Evolutionary conservation across 345 rosid species (phyloP), one percentile per base, ranked within the genome.

Genomic region (Syzygium aromaticum): DNA sequence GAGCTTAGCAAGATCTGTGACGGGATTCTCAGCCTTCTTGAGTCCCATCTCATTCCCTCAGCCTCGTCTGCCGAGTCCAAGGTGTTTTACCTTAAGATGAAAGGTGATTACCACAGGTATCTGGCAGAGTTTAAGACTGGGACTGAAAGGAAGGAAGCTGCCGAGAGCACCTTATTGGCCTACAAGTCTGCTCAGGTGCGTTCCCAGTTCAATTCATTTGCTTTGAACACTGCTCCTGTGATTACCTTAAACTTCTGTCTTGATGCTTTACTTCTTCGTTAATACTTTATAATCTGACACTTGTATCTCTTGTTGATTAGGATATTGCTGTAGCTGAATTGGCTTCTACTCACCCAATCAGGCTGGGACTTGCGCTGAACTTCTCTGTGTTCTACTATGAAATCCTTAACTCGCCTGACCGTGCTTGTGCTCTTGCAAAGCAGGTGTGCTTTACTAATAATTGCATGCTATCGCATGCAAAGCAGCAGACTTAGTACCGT

Each of bases 301-400:
- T 51, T 5, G 5, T 78, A 30, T 88, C 53, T 87, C 77, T 19
- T 91, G 30, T 89, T 43, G 73, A 91, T 28, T 92, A 97, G 99
- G 99, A 97, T 91, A 97, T 97, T 92, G 99, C 99, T 87, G 91
- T 94, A 84, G 93, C 97, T 84, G 98, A 97, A 12, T 88, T 96
- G 84, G 95, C 99, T 89, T 96, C 99, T 27, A 97, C 99, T 85
- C 99, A 97, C 93, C 98, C 99, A 11, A 96, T 97, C 85, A 94
- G 97, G 91, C 94, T 98, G 90, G 99, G 99, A 67, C 99, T 98
- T 85, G 99, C 99, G 22, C 98, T 98, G 77, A 97, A 97, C 93
- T 97, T 97, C 95, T 97, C 99, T 27, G 99, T 97, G 30, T 97
- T 97, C 92, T 97, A 96, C 90, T 97, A 97, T 90, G 99, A 97